These are phyloP conservation scores for Paracorniculantispora psalliotae DNA, from an alignment of 2,329 filamentous ascomycete species.

Conservation along the genomic window DNA sequence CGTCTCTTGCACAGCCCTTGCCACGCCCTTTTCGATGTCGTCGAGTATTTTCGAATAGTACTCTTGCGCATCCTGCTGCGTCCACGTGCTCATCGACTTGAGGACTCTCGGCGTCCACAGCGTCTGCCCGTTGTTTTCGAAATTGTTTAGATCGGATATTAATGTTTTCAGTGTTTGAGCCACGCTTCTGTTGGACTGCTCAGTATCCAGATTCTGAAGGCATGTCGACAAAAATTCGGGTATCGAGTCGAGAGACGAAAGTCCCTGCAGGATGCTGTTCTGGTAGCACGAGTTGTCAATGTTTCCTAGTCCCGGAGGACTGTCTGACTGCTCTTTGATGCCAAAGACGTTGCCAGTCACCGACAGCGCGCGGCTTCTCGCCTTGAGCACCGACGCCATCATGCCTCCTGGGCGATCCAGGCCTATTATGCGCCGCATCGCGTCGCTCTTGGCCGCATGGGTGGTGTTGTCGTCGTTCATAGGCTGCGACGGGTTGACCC, in stretches of 20 bases:
- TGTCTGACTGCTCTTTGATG: constrained; percentile 35
- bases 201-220: constrained; percentile 25
- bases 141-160: constrained; percentile 64
- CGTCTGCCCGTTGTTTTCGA: constrained; percentile 65
- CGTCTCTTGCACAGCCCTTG: constrained; percentile 36
- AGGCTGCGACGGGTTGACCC: constrained; percentile 42
- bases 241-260: constrained; percentile 71
- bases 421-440: constrained; percentile 58
- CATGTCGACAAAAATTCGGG: constrained; percentile 57
- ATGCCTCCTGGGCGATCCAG: constrained; percentile 49
- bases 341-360: constrained; percentile 42
- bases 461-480: constrained; percentile 33
- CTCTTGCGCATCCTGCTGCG: constrained; percentile 96
- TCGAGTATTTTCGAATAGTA: constrained; percentile 90
- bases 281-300: constrained; percentile 96
- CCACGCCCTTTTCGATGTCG: constrained; percentile 73
- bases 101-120: constrained; percentile 78
- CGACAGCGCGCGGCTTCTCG: constrained; percentile 51
- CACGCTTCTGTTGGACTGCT: constrained; percentile 30
- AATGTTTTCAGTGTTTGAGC: constrained; percentile 56
- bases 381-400: constrained; percentile 53
- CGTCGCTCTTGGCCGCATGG: constrained; percentile 58
- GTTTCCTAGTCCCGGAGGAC: constrained; percentile 73
- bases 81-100: constrained; percentile 91
- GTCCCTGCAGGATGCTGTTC: constrained; percentile 85